Conservation (phyloP, 129 eudicot species). For the Tagetes patula region DNA sequence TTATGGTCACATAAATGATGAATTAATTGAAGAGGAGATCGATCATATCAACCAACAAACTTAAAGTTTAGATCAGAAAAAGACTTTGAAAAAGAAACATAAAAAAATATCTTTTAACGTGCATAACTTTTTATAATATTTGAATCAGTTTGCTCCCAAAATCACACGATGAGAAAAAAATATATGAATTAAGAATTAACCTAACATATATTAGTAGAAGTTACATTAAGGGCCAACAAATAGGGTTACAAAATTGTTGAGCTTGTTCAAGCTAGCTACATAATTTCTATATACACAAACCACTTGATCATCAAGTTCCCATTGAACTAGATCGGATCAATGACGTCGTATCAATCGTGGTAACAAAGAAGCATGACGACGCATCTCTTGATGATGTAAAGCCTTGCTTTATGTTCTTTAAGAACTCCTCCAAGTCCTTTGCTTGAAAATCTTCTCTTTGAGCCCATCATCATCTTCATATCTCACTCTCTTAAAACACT, state of each 20-base stretch:
- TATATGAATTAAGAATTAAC: constrained; percentile 15
- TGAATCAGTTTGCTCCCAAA: constrained; percentile 22
- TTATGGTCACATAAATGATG: not conserved
- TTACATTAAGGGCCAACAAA: constrained; percentile 27
- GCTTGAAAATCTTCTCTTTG: constrained; percentile 76
- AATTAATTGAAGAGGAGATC: not conserved
- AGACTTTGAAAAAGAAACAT: not conserved
- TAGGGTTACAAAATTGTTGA: constrained; percentile 41
- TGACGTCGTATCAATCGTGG: constrained; percentile 53
- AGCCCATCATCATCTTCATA: constrained; percentile 57
- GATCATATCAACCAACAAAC: constrained; percentile 5
- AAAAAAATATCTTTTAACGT: not conserved
- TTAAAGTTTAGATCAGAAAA: too few species aligned
- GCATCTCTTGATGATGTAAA: constrained; percentile 87
- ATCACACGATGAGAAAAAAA: constrained; percentile 15
- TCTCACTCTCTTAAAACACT: not conserved
- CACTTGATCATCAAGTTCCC: not conserved
- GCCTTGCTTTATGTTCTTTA: constrained; percentile 83
- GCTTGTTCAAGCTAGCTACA: constrained; percentile 28
- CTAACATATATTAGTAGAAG: constrained; percentile 18
- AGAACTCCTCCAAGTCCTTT: constrained; percentile 85
- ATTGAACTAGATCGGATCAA: not conserved
- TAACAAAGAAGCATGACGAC: constrained; percentile 94
- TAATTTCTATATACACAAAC: constrained; percentile 30
- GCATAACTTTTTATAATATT: not conserved